Evolutionary conservation across 1,284 basidiomycete species (phyloP).

Genomic region (Rhodotorula sp.): DNA sequence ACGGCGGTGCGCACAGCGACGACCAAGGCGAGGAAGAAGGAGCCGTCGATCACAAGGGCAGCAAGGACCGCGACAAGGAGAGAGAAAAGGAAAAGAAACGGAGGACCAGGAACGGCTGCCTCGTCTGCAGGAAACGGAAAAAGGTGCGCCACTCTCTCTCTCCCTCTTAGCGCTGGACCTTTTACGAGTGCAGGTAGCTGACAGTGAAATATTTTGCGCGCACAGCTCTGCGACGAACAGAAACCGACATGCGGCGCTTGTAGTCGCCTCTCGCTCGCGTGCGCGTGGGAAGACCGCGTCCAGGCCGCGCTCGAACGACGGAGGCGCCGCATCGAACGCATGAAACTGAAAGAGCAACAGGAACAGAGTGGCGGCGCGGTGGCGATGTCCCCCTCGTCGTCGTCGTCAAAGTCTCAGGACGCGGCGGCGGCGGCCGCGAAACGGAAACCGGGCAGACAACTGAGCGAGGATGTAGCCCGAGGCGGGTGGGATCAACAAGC

Average conservation of each 20-base stretch:
- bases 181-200: neutral
- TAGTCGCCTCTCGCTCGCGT: conserved; percentile 6
- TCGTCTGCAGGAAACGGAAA: conserved; percentile 23
- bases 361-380: neutral
- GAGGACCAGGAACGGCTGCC: conserved; percentile 20
- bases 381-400: too few relatives aligned
- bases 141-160: conserved; percentile 1
- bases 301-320: conserved; percentile 9
- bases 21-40: neutral
- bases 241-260: conserved; percentile 16
- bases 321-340: neutral
- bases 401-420: too few relatives aligned
- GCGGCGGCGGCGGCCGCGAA: neutral
- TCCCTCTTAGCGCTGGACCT: too few relatives aligned
- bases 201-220: too few relatives aligned
- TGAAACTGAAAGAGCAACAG: neutral
- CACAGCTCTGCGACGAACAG: conserved; percentile 12
- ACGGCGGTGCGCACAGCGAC: neutral
- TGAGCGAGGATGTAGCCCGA: neutral
- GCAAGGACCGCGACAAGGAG: neutral
- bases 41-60: neutral
- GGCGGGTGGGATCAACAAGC: too few relatives aligned
- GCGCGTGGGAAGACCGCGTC: conserved; percentile 20
- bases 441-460: neutral
- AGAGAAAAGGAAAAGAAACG: conserved; percentile 6